phyloP scores from a whole-genome alignment of 768 basidiomycete genomes.

The Tricholoma sp. region DNA sequence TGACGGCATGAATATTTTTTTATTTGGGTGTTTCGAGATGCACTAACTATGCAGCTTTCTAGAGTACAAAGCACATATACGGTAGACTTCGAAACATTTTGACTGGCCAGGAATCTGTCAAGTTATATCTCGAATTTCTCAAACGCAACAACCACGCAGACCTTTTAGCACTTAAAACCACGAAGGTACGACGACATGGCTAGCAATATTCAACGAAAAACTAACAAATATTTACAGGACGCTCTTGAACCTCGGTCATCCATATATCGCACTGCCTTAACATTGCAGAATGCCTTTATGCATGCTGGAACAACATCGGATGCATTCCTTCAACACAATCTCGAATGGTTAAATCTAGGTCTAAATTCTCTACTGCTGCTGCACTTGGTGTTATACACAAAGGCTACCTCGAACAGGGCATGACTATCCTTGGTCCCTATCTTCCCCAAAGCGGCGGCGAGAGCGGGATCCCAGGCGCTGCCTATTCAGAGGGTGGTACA shows the following conservation, averaged over 20 bases:
- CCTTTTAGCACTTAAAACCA: slow-evolving; percentile 84
- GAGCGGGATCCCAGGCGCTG: slow-evolving; percentile 70
- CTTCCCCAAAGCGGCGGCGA: slow-evolving; percentile 77
- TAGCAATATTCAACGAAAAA: background rate
- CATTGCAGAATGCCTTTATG: slow-evolving; percentile 96
- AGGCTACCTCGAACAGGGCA: slow-evolving; percentile 91
- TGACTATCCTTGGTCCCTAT: slow-evolving; percentile 90
- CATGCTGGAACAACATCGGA: slow-evolving; percentile 98
- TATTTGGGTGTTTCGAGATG: background rate
- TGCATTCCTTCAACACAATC: slow-evolving; percentile 86
- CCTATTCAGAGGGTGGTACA: slow-evolving; percentile 93
- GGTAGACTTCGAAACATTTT: slow-evolving; percentile 80
- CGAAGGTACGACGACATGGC: slow-evolving; percentile 56
- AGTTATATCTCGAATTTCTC: slow-evolving; percentile 92
- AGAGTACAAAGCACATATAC: slow-evolving; percentile 61
- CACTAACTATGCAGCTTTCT: slow-evolving; percentile 8
- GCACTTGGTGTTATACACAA: slow-evolving; percentile 97
- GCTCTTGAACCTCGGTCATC: slow-evolving; percentile 90
- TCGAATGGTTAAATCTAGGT: slow-evolving; percentile 96
- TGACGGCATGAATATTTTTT: slow-evolving; percentile 42
- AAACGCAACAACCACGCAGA: slow-evolving; percentile 93
- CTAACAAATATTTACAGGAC: slow-evolving; percentile 47
- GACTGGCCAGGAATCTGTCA: slow-evolving; percentile 87
- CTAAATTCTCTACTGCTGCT: slow-evolving; percentile 96
- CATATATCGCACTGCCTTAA: slow-evolving; percentile 95